Evolutionary conservation across 2,329 filamentous ascomycete genomes (phyloP).

Genomic region (Acephala macrosclerotiorum): DNA sequence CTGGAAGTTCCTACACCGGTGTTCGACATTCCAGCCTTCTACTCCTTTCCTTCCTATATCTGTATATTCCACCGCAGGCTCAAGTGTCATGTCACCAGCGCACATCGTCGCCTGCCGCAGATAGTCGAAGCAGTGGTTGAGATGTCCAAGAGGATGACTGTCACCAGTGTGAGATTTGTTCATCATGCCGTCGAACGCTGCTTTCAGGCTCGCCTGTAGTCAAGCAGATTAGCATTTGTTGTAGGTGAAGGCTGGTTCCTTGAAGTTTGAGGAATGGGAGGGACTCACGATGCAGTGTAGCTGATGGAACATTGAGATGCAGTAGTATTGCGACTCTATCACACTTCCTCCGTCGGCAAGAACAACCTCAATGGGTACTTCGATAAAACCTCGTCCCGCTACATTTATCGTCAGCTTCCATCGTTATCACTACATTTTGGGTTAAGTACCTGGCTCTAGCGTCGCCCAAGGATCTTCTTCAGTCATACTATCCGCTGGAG

Average conservation of each 20-base stretch:
- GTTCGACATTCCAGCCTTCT: conserved; percentile 26
- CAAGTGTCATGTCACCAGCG: conserved; percentile 30
- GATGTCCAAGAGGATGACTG: conserved; percentile 14
- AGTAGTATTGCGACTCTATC: conserved; percentile 14
- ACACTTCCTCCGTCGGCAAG: conserved; percentile 13
- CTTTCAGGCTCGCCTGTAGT: conserved; percentile 22
- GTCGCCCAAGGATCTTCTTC: conserved; percentile 2
- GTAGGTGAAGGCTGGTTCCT: background rate
- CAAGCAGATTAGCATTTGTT: background rate
- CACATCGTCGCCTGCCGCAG: conserved; percentile 31
- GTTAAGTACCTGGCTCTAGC: conserved; percentile 1
- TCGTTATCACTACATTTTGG: background rate
- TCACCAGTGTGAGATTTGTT: background rate
- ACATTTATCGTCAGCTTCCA: background rate
- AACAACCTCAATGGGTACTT: conserved; percentile 11
- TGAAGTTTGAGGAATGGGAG: background rate
- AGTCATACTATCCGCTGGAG: background rate
- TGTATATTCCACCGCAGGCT: conserved; percentile 14
- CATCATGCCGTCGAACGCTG: conserved; percentile 23
- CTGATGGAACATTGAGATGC: conserved; percentile 30
- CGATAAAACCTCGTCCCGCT: conserved; percentile 27
- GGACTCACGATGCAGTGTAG: conserved; percentile 25
- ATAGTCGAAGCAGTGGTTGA: conserved; percentile 32
- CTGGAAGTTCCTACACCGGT: conserved; percentile 24
- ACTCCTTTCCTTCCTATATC: conserved; percentile 15